These are phyloP conservation scores for Fusarium chlamydosporum DNA, from an alignment of 2,329 filamentous ascomycete genomes.

Conservation along the genomic window DNA sequence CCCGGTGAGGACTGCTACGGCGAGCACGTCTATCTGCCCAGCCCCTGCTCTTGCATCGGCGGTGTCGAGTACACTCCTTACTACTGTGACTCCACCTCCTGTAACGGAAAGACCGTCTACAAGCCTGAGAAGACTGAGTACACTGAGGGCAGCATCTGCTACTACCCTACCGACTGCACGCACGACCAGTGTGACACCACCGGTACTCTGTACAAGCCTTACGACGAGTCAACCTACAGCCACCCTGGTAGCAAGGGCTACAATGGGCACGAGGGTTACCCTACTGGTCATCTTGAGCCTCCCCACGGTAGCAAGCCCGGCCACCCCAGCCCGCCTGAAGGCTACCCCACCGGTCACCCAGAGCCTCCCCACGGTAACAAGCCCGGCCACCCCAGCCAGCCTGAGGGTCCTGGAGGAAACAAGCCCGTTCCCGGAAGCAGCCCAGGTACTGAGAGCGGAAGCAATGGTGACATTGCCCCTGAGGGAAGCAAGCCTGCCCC, in stretches of 20 bases:
- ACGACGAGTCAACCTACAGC: not conserved
- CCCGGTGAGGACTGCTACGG: conserved; percentile 34
- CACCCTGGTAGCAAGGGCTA: not conserved
- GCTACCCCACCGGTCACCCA: no score
- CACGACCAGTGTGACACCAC: not conserved
- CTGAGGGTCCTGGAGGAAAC: no score
- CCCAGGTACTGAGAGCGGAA: no score
- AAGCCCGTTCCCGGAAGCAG: no score
- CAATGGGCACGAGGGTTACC: no score
- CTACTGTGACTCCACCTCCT: conserved; percentile 26
- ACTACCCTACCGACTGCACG: not conserved
- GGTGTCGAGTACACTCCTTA: conserved; percentile 37
- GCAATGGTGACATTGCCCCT: no score
- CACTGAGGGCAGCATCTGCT: not conserved
- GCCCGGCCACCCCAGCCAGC: no score
- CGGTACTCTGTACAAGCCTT: not conserved
- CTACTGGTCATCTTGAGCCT: no score
- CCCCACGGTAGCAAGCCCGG: no score
- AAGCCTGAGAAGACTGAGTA: conserved; percentile 7
- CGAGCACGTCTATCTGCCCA: conserved; percentile 35
- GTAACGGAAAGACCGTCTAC: conserved; percentile 37
- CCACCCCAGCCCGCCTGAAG: no score
- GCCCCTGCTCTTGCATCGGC: conserved; percentile 38
- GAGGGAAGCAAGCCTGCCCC: no score
- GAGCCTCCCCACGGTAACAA: no score